A percentile compares a stretch with the other conserved stretches of the same genome.
Conservation (phyloP, 495 filamentous ascomycete genomes). For the Penicillium steckii region DNA sequence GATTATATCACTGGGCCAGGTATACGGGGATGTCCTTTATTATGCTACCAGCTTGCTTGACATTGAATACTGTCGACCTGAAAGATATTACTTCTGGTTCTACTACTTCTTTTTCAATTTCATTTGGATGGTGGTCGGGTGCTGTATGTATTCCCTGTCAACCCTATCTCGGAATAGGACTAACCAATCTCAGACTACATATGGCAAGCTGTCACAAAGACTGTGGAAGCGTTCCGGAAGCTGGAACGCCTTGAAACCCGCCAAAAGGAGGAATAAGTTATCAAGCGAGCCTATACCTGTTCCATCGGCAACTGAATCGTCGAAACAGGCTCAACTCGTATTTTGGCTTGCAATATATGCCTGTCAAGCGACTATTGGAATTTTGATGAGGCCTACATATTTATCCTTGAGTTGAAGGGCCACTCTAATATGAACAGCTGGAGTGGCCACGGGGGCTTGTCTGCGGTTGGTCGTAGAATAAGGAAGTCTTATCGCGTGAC, state of each 20-base stretch:
- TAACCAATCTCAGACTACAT: not conserved
- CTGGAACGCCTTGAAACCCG: not conserved
- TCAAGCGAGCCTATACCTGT: too few species aligned
- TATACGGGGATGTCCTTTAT: conserved; percentile 81
- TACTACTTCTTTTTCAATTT: conserved; percentile 2
- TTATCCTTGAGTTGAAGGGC: too few species aligned
- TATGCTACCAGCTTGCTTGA: conserved; percentile 71
- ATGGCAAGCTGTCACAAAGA: not conserved
- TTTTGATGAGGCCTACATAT: too few species aligned
- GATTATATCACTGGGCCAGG: conserved; percentile 67
- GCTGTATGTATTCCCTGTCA: not conserved
- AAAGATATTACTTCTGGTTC: conserved; percentile 27
- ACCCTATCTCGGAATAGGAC: not conserved
- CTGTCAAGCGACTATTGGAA: too few species aligned
- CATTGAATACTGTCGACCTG: conserved; percentile 64
- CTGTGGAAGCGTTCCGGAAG: not conserved
- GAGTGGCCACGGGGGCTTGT: too few species aligned
- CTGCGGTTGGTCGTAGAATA: too few species aligned
- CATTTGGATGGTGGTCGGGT: not conserved
- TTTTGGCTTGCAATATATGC: too few species aligned
- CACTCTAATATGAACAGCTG: too few species aligned
- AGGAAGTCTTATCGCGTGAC: too few species aligned
- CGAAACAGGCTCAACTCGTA: too few species aligned
- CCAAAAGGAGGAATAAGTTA: not conserved
- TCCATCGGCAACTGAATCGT: too few species aligned